Evolutionary conservation across 108 stramenopile species (phyloP).

Genomic region (Nitzschia palea): DNA sequence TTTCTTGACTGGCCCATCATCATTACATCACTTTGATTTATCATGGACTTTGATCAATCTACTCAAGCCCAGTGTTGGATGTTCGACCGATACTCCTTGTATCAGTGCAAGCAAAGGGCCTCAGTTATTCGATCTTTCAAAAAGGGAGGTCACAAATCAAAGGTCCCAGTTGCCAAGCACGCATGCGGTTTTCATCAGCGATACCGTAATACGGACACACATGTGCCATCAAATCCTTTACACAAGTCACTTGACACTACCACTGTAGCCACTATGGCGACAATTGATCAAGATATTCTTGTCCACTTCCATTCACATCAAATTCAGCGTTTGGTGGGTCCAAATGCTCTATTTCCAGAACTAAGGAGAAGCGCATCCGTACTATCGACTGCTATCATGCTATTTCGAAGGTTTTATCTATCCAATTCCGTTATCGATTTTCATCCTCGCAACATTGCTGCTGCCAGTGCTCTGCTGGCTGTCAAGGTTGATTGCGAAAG

Average conservation of each 20-base stretch:
- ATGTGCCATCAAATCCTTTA: not conserved
- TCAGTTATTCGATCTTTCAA: not conserved
- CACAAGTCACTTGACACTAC: not conserved
- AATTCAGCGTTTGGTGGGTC: conserved; percentile 69
- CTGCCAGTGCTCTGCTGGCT: conserved; percentile 72
- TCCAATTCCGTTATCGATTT: conserved; percentile 77
- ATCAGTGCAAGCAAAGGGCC: conserved; percentile 32
- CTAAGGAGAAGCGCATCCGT: conserved; percentile 57
- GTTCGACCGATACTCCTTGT: conserved; percentile 37
- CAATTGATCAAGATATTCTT: conserved; percentile 56
- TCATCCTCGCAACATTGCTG: conserved; percentile 66
- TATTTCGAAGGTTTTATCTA: conserved; percentile 75
- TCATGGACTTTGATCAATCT: conserved; percentile 48
- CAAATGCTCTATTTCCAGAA: conserved; percentile 54
- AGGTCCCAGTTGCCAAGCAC: conserved; percentile 25
- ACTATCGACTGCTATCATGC: conserved; percentile 68
- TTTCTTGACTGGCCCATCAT: no score
- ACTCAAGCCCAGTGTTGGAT: conserved; percentile 53
- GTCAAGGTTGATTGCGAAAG: conserved; percentile 70
- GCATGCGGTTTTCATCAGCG: conserved; percentile 46
- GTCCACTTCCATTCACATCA: conserved; percentile 76
- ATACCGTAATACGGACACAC: not conserved
- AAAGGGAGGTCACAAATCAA: not conserved
- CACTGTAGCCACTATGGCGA: conserved; percentile 16
- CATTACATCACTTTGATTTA: no score